Evolutionary conservation across 805 yeast genomes (phyloP).

Genomic region (Maudiozyma serrabonitensis): DNA sequence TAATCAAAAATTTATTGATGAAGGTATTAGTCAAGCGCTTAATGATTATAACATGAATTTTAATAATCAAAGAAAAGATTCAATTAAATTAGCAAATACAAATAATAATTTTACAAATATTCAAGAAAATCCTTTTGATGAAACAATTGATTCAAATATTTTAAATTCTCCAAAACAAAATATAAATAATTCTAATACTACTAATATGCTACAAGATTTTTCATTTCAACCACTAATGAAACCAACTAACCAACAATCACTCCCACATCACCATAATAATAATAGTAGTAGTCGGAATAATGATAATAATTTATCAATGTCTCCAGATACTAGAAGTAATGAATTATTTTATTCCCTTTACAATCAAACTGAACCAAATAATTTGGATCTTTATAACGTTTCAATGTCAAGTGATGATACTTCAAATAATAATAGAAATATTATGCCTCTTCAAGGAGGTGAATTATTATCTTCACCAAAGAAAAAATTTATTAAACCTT

Average conservation of each 20-base stretch:
- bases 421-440: neutral
- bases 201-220: neutral
- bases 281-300: neutral
- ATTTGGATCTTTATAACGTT: neutral
- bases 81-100: neutral
- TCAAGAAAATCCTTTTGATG: neutral
- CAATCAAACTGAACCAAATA: neutral
- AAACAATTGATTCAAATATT: neutral
- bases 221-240: neutral
- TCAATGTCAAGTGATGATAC: neutral
- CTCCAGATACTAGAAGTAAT: neutral
- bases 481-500: constrained; percentile 21
- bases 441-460: neutral
- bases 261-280: too few species aligned
- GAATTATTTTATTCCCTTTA: neutral
- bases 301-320: neutral
- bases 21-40: constrained; percentile 18
- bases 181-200: neutral
- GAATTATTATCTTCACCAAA: neutral
- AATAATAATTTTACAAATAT: constrained; percentile 3
- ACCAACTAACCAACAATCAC: neutral
- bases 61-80: constrained; percentile 3
- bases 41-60: constrained; percentile 22
- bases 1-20: constrained; percentile 1
- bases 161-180: constrained; percentile 6